Evolutionary conservation across 208 protist species (phyloP).

Genomic region (Leishmania aethiopica): DNA sequence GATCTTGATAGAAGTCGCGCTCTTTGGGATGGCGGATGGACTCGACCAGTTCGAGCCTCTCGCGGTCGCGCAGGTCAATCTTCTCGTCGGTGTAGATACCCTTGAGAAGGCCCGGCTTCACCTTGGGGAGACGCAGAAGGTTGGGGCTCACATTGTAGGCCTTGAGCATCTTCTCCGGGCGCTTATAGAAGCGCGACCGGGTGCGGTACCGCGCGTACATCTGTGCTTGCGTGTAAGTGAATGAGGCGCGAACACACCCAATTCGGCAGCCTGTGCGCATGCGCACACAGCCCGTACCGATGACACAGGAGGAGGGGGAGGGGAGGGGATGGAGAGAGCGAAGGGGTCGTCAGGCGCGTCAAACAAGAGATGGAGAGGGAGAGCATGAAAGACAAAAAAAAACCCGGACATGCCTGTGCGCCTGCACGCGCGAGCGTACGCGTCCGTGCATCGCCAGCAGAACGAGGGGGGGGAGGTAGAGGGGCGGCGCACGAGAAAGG

Average conservation of each 20-base stretch:
- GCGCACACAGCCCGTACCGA: not conserved
- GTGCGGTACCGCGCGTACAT: slow-evolving; percentile 90
- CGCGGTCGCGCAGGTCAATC: slow-evolving; percentile 76
- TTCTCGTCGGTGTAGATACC: slow-evolving; percentile 77
- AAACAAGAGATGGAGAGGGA: not conserved
- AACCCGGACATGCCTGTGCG: not conserved
- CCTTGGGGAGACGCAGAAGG: slow-evolving; percentile 62
- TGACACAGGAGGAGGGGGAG: not conserved
- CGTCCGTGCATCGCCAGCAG: too few relatives aligned
- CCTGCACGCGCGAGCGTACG: too few relatives aligned
- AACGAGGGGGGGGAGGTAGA: not conserved
- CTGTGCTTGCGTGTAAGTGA: not conserved
- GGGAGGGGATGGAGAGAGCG: not conserved
- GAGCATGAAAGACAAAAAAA: not conserved
- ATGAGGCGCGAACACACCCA: not conserved
- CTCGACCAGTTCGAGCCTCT: slow-evolving; percentile 82
- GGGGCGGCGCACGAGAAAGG: not conserved
- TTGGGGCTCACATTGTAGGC: slow-evolving; percentile 80
- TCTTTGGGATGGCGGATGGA: slow-evolving; percentile 84
- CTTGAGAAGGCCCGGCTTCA: slow-evolving; percentile 67
- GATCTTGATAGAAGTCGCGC: slow-evolving; percentile 91
- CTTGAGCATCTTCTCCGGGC: slow-evolving; percentile 42
- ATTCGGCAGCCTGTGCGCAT: not conserved
- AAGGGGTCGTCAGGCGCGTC: not conserved
- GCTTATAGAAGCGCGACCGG: slow-evolving; percentile 84